These are phyloP conservation scores for Ceratocystis albifundus DNA, from an alignment of 2,329 filamentous ascomycete genomes.

Conservation along the genomic window DNA sequence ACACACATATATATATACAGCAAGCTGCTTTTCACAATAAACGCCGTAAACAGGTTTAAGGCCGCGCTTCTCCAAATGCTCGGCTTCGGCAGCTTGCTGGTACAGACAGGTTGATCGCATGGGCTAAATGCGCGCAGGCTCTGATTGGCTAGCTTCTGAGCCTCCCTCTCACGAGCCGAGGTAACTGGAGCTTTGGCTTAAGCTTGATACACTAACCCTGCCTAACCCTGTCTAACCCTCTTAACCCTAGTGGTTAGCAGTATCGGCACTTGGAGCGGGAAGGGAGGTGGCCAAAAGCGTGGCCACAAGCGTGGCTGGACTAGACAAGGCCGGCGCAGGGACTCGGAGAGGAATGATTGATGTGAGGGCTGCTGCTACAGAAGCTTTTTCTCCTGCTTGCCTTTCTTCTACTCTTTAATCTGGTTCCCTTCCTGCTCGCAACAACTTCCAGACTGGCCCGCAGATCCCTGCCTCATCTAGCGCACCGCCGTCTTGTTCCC, in stretches of 20 bases:
- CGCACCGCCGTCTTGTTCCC: background rate
- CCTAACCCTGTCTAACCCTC: no score
- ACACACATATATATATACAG: background rate
- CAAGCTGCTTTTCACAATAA: background rate
- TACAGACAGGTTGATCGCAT: background rate
- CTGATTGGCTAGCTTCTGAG: background rate
- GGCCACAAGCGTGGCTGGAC: no score
- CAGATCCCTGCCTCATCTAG: background rate
- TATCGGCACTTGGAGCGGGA: background rate
- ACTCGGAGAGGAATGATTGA: no score
- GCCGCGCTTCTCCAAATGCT: slow-evolving; percentile 1
- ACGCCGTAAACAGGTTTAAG: no score
- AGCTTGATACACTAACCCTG: background rate
- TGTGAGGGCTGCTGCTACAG: no score
- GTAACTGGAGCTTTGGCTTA: background rate
- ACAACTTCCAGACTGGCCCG: background rate
- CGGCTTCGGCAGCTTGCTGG: background rate
- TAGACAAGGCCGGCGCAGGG: no score
- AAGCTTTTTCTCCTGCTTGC: no score
- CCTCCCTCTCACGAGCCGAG: background rate
- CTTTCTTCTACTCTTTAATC: no score
- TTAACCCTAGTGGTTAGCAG: background rate
- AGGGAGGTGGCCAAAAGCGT: background rate
- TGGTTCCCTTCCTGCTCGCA: background rate
- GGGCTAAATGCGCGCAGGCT: background rate